phyloP scores from a whole-genome alignment of 768 basidiomycete genomes.

The Kwoniella dejecticola region DNA sequence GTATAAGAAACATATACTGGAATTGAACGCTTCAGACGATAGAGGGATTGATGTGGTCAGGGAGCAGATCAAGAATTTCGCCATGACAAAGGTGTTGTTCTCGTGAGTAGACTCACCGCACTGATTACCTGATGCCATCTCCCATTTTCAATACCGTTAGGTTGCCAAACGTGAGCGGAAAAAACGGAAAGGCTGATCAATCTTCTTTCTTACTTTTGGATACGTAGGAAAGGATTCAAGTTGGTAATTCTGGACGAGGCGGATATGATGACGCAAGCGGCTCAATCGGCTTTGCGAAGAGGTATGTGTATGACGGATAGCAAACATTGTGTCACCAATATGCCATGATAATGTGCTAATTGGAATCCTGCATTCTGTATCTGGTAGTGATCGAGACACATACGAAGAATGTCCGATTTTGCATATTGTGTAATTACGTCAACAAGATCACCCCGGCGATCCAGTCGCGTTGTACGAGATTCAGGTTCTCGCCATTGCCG shows the following conservation, averaged over 20 bases:
- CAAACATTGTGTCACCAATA: neutral
- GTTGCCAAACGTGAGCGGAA: too few relatives aligned
- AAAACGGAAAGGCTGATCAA: slow-evolving; percentile 1
- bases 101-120: slow-evolving; percentile 45
- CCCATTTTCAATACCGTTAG: too few relatives aligned
- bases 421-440: slow-evolving; percentile 99
- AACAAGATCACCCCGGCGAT: slow-evolving; percentile 99
- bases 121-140: neutral
- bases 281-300: slow-evolving; percentile 92
- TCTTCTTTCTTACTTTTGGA: neutral
- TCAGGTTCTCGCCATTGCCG: slow-evolving; percentile 92
- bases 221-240: slow-evolving; percentile 81
- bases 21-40: slow-evolving; percentile 97
- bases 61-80: slow-evolving; percentile 98
- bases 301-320: slow-evolving; percentile 47
- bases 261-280: slow-evolving; percentile 99
- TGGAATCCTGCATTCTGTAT: neutral
- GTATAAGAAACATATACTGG: slow-evolving; percentile 88
- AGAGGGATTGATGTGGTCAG: slow-evolving; percentile 98
- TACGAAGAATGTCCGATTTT: slow-evolving; percentile 97
- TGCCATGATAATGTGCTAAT: neutral
- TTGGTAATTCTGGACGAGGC: slow-evolving; percentile 98
- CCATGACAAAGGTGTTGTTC: slow-evolving; percentile 83
- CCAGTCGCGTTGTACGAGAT: slow-evolving; percentile 96
- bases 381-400: slow-evolving; percentile 87